A percentile compares a stretch with the other conserved stretches of the same genome.
These are phyloP conservation scores for Xylariales sp. DNA, from an alignment of 2,329 filamentous ascomycete species.

Conservation along the genomic window DNA sequence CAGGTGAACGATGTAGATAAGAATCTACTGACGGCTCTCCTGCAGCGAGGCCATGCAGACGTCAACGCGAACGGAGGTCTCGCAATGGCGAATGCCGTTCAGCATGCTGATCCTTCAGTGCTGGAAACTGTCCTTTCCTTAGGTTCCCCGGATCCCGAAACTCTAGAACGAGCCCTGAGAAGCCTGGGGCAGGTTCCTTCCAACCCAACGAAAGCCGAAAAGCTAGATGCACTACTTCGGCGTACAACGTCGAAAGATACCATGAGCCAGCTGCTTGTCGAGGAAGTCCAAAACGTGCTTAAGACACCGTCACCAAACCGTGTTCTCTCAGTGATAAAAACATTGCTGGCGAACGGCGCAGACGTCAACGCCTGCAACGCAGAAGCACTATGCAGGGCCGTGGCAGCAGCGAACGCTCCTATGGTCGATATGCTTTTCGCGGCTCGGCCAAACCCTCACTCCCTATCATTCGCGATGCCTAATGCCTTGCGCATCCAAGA, in stretches of 20 bases:
- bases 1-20: constrained; percentile 44
- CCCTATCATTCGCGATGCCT: constrained; percentile 46
- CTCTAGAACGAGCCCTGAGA: constrained; percentile 38
- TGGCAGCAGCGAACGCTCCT: constrained; percentile 39
- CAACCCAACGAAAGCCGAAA: constrained; percentile 41
- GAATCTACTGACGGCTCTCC: constrained; percentile 41
- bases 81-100: constrained; percentile 30
- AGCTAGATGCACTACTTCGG: constrained; percentile 43
- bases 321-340: constrained; percentile 38
- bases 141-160: constrained; percentile 39
- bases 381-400: constrained; percentile 45
- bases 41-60: constrained; percentile 48
- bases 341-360: constrained; percentile 46
- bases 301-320: constrained; percentile 32
- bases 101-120: constrained; percentile 44
- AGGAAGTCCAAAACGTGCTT: constrained; percentile 45
- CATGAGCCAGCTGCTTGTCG: constrained; percentile 41
- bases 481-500: constrained; percentile 48
- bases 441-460: constrained; percentile 33
- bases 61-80: constrained; percentile 44
- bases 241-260: constrained; percentile 38
- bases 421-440: constrained; percentile 46
- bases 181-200: constrained; percentile 39
- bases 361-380: constrained; percentile 51
- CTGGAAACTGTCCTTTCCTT: constrained; percentile 42